Evolutionary conservation across 495 filamentous ascomycete species (phyloP).

Genomic region (Aspergillus affinis): DNA sequence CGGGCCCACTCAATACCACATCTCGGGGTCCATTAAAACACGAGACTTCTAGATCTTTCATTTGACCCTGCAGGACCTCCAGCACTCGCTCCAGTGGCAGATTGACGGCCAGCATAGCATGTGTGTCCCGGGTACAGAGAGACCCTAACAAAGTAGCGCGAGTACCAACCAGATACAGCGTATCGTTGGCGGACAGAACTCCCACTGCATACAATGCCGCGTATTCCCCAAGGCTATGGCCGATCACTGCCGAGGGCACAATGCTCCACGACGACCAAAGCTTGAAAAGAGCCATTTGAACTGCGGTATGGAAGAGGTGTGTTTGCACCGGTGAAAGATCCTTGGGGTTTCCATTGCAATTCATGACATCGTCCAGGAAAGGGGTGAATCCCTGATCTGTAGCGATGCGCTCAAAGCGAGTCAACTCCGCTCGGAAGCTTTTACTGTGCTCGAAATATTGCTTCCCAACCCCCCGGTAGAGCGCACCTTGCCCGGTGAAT

Average conservation of each 20-base stretch:
- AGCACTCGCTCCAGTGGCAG: slow-evolving; percentile 27
- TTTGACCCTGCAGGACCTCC: slow-evolving; percentile 21
- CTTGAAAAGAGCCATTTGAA: slow-evolving; percentile 83
- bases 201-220: slow-evolving; percentile 77
- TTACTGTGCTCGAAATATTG: slow-evolving; percentile 64
- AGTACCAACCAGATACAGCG: slow-evolving; percentile 69
- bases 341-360: slow-evolving; percentile 42
- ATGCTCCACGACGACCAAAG: slow-evolving; percentile 81
- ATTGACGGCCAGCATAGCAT: slow-evolving; percentile 55
- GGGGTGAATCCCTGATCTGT: slow-evolving; percentile 62
- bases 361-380: slow-evolving; percentile 65
- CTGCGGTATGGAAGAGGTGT: slow-evolving; percentile 73
- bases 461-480: slow-evolving; percentile 66
- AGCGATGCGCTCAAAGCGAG: slow-evolving; percentile 67
- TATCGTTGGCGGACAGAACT: slow-evolving; percentile 70
- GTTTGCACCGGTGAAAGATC: slow-evolving; percentile 71
- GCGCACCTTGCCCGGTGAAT: slow-evolving; percentile 58
- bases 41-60: slow-evolving; percentile 38
- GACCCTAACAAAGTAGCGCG: slow-evolving; percentile 70
- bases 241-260: slow-evolving; percentile 72
- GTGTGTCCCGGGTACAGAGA: slow-evolving; percentile 69
- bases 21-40: slow-evolving; percentile 49
- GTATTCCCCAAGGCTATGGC: slow-evolving; percentile 78
- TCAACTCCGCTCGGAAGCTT: slow-evolving; percentile 68
- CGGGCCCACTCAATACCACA: slow-evolving; percentile 49